Conservation (phyloP, 768 basidiomycete species). For the Tremella mesenterica region DNA sequence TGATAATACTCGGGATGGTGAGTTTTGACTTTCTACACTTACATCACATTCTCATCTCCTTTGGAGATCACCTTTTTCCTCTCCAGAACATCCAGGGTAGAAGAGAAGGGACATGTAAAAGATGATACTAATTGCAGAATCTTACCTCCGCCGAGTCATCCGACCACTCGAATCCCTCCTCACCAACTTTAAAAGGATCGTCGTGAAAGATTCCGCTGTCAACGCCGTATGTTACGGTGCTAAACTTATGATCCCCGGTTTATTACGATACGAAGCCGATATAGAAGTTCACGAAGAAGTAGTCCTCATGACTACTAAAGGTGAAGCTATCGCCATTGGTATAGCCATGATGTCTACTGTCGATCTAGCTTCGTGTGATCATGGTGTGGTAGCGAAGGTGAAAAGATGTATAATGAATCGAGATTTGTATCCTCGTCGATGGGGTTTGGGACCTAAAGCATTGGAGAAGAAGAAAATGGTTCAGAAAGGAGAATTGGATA, state of each 20-base stretch:
- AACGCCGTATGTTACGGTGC: constrained; percentile 99
- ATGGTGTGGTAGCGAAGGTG: constrained; percentile 97
- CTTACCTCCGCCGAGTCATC: constrained; percentile 89
- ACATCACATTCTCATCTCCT: not conserved
- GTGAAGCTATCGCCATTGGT: constrained; percentile 88
- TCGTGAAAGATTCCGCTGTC: constrained; percentile 97
- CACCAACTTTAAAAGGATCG: constrained; percentile 94
- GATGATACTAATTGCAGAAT: constrained; percentile 53
- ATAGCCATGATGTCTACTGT: constrained; percentile 98
- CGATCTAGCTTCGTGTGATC: constrained; percentile 93
- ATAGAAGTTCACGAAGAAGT: constrained; percentile 92
- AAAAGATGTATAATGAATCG: constrained; percentile 99
- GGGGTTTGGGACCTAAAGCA: constrained; percentile 97
- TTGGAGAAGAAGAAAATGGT: constrained; percentile 96
- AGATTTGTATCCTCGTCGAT: constrained; percentile 92
- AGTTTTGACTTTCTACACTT: constrained; percentile 13
- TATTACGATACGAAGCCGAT: constrained; percentile 87
- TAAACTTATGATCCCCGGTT: constrained; percentile 98
- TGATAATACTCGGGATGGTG: constrained; percentile 94
- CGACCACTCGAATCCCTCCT: constrained; percentile 88
- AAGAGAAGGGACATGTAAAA: too few species aligned
- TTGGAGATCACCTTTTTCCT: not conserved
- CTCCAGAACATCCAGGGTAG: not conserved
- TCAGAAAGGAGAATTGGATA: constrained; percentile 94
- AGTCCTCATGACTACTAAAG: constrained; percentile 98